Evolutionary conservation across 2,329 filamentous ascomycete species (phyloP), one percentile per base, ranked within the genome.

Genomic region (Microdochium bolleyi): DNA sequence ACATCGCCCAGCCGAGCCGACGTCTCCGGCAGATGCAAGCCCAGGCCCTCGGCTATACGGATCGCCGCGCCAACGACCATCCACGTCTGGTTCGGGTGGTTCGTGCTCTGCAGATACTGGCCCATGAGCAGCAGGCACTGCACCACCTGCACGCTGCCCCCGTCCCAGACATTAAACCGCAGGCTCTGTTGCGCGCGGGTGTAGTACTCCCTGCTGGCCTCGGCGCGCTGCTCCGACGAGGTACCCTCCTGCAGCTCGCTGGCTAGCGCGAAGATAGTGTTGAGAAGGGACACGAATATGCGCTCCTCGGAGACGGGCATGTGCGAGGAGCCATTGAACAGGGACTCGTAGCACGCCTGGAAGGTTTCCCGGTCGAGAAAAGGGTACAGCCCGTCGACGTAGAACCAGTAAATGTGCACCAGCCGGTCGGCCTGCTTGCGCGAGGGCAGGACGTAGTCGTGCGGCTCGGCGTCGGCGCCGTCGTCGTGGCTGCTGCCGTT

Each of bases 51-150:
- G 0, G 75, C 75, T 16, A 71, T 75, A 1, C 74, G 66, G 16
- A 77, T 69, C 0, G 73, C 74, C 3, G 72, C 63, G 0, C 74
- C 74, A 0, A 74, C 70, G 3, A 73, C 68, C 61, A 77, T 75
- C 75, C 75, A 78, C 1, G 73, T 76, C 53, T 75, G 70, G 53
- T 77, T 71, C 0, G 72, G 69, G 5, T 70, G 69, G 13, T 74
- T 69, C 0, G 75, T 77, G 48, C 75, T 74, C 46, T 77, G 75
- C 0, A 77, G 60, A 53, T 77, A 78, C 48, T 76, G 74, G 11
- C 70, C 72, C 54, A 74, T 73, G 4, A 78, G 61, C 0, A 78
- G 59, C 1, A 77, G 60, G 48, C 70, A 76, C 56, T 78, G 75
- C 1, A 78, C 71, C 1, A 74, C 52, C 46, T 71, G 72, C 0